Base-by-base conservation (phyloP, 768 basidiomycete genomes). In the Neoboletus brunneissimus region DNA sequence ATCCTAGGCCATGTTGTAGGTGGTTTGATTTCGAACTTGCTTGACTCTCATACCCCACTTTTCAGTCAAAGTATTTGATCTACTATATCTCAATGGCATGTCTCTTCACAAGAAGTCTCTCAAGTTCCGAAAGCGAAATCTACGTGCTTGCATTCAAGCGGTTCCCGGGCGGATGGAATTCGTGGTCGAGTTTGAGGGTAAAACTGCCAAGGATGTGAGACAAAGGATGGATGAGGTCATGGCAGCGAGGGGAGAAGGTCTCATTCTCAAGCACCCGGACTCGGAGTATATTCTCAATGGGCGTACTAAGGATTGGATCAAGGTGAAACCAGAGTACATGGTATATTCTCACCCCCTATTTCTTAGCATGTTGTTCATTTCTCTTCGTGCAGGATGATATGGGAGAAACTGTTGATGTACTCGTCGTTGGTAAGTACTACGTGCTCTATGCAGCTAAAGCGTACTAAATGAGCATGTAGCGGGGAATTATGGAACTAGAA, bases 51-150 rank as follows among this genome's bases (percentile, higher is more conserved):
- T 43, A 47, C 16, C 31, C n/a, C 31, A 20, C 15, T 16, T 52
- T 37, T n/a, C 58, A 98, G 95, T 97, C 82, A 98, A 97, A 73
- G 83, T 98, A 11, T 98, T 99, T 66, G 97, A 99, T 71, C 77
- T 98, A 22, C 76, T 99, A 1, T 94, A 90, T 67, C 79, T 97
- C 55, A 94, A 95, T 61, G 88, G 87, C n/a, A 79, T 80, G 67
- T 87, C 87, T 4, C 80, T 96, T 3, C 78, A 94, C 46, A 79
- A 87, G 52, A 85, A 81, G 62, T 83, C 89, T 0, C 80, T 89
- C 23, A 77, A 79, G 37, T 86, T 87, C 64, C 85, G 97, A 34
- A 95, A 94, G 71, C 81, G 83, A 51, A 89, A 94, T 62, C 73
- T 97, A 63, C 78, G 77, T 7, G 75, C 80, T 3, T 88, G 87